Evolutionary conservation across 306 rosid species (phyloP).

Genomic region (Rosa multiflora): DNA sequence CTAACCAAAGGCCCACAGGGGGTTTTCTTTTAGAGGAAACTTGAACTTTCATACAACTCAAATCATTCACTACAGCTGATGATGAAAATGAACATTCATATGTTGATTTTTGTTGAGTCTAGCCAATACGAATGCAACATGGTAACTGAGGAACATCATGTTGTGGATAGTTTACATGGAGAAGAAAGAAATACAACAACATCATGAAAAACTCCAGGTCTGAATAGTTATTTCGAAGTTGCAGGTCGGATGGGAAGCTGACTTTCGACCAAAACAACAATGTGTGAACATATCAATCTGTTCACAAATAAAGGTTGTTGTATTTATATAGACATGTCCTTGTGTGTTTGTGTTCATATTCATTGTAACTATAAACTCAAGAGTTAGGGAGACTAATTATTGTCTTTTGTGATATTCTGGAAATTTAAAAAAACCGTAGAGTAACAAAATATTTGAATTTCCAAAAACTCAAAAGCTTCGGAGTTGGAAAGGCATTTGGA

Average conservation of each 20-base stretch:
- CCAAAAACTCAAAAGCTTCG: not conserved
- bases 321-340: not conserved
- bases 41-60: not conserved
- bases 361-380: not conserved
- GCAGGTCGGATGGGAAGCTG: not conserved
- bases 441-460: not conserved
- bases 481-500: not conserved
- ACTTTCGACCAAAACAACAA: not conserved
- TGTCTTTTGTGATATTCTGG: not conserved
- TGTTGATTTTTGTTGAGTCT: not conserved
- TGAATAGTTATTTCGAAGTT: not conserved
- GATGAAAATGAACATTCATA: not conserved
- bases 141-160: not conserved
- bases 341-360: not conserved
- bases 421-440: not conserved
- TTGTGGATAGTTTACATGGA: not conserved
- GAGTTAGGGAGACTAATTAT: not conserved
- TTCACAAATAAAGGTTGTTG: not conserved
- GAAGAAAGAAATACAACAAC: not conserved
- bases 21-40: not conserved
- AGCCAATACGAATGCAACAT: not conserved
- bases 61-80: not conserved
- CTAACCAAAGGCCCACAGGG: not conserved
- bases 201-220: not conserved
- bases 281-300: not conserved